A percentile compares a stretch with the other conserved stretches of the same genome.
Conservation (phyloP, 2,329 filamentous ascomycete species). For the Madurella mycetomatis region DNA sequence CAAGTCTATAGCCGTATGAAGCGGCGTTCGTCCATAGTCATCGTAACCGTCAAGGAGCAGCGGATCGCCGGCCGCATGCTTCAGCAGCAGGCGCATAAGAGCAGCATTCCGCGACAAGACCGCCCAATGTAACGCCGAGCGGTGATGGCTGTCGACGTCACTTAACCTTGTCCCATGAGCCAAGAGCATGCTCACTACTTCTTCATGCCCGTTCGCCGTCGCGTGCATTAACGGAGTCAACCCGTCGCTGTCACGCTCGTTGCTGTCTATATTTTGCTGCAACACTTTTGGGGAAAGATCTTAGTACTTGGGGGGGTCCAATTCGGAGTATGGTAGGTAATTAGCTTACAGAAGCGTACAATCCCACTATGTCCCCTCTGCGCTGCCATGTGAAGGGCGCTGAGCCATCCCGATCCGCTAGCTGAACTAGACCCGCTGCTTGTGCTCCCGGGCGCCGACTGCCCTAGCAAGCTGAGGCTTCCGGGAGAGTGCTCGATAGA, state of each 20-base stretch:
- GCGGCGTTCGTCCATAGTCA: slow-evolving; percentile 19
- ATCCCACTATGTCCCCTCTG: slow-evolving; percentile 20
- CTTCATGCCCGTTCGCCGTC: slow-evolving; percentile 19
- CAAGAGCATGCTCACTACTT: slow-evolving; percentile 16
- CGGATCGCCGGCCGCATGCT: slow-evolving; percentile 3
- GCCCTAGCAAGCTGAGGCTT: no score
- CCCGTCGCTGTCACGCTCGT: slow-evolving; percentile 26
- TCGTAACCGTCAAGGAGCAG: slow-evolving; percentile 20
- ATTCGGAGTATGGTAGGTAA: no score
- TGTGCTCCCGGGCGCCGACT: no score
- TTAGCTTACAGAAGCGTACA: no score
- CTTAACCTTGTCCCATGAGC: slow-evolving; percentile 15
- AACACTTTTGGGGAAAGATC: no score
- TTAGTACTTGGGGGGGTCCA: no score
- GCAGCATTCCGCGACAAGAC: slow-evolving; percentile 17
- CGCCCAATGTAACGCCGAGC: slow-evolving; percentile 23
- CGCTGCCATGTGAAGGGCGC: slow-evolving; percentile 24
- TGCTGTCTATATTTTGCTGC: slow-evolving; percentile 22
- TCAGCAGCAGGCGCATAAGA: slow-evolving; percentile 20
- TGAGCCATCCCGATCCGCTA: slow-evolving; percentile 17
- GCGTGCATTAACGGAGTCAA: slow-evolving; percentile 24
- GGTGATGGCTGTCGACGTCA: slow-evolving; percentile 3
- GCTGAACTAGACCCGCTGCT: no score
- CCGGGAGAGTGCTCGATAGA: no score
- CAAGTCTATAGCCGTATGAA: slow-evolving; percentile 20